Base-by-base conservation (phyloP, 1,284 basidiomycete genomes). In the Cerrena zonata region DNA sequence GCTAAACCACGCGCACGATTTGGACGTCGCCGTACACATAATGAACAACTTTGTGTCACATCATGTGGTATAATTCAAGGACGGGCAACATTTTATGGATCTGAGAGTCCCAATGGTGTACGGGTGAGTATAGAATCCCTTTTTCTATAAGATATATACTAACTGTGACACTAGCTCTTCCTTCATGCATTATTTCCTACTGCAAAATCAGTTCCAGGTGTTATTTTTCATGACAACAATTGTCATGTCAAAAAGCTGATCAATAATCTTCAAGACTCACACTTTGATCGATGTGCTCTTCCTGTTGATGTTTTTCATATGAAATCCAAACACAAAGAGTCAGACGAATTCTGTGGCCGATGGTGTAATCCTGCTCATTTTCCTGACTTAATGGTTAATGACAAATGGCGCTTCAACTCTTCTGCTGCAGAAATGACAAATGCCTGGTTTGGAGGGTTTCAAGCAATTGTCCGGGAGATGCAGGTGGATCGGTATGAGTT, bases 301-400 rank as follows among this genome's bases (percentile, higher is more conserved):
- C 43, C 43, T 45, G 43, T 45, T 4, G 44, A 23, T 38, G 30
- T 25, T 7, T 24, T 39, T 12, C 4, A 41, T 38, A 39, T 39
- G 18, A 5, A 21, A n/a, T 12, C 36, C 7, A 47, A 37, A 39
- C 21, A 11, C 10, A 48, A 11, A 49, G 40, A 45, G 12, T n/a
- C n/a, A n/a, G n/a, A n/a, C n/a, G n/a, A n/a, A n/a, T n/a, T n/a
- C n/a, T n/a, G n/a, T n/a, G n/a, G n/a, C n/a, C n/a, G n/a, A n/a
- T n/a, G n/a, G n/a, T 70, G 69, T 52, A 70, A 67, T 53, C 66
- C 69, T 0, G 45, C 54, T 0, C 5, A 30, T 0, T 72, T 55
- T 47, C 49, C 52, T 0, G 67, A 69, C 23, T 58, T 70, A 0
- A 37, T 53, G 1, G 56, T 47, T 10, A 55, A 61, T 4, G 58